Conservation (phyloP, 495 filamentous ascomycete species). For the Pseudotulostoma volvatum region DNA sequence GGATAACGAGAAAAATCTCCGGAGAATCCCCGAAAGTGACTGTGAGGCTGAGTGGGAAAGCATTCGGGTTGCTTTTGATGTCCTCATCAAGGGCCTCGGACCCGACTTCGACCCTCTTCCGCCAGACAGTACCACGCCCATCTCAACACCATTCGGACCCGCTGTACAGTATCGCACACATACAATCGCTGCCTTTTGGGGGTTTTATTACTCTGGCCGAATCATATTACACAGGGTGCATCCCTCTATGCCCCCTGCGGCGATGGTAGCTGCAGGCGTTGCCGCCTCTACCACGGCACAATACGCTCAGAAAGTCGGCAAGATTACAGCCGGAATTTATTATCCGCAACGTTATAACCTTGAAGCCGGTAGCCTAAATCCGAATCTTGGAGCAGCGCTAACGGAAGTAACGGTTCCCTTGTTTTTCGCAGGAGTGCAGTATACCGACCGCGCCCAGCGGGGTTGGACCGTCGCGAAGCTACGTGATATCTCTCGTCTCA, state of each 20-base stretch:
- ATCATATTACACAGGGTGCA: conserved; percentile 66
- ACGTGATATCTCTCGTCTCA: conserved; percentile 57
- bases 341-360: conserved; percentile 43
- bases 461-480: conserved; percentile 59
- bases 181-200: conserved; percentile 71
- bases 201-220: conserved; percentile 63
- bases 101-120: conserved; percentile 64
- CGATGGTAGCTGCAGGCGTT: conserved; percentile 67
- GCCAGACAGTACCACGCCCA: conserved; percentile 45
- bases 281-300: conserved; percentile 49
- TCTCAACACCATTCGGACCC: conserved; percentile 63
- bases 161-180: conserved; percentile 73
- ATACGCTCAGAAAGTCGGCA: conserved; percentile 60
- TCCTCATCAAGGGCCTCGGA: conserved; percentile 49
- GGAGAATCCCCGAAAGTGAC: conserved; percentile 43
- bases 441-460: conserved; percentile 51
- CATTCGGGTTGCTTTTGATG: conserved; percentile 53
- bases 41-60: conserved; percentile 67
- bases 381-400: conserved; percentile 63
- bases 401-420: conserved; percentile 64
- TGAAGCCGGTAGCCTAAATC: conserved; percentile 45
- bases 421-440: conserved; percentile 80
- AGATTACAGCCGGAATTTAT: conserved; percentile 62
- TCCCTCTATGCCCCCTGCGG: conserved; percentile 80
- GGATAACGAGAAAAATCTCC: conserved; percentile 34